Evolutionary conservation across 441 rosid species (phyloP).

Genomic region (Arabidopsis lyrata): DNA sequence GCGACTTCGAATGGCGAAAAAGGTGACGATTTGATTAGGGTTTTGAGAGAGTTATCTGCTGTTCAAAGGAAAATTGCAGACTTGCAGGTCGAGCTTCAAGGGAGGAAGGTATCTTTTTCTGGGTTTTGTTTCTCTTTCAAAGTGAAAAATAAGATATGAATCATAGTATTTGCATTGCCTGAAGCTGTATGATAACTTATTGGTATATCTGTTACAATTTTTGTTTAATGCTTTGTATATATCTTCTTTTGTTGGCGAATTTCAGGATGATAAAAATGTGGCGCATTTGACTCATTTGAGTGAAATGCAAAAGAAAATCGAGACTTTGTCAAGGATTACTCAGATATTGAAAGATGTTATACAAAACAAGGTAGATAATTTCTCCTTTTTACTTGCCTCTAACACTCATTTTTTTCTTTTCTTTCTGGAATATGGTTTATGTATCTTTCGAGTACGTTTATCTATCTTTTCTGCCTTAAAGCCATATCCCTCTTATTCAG

Average conservation of each 20-base stretch:
- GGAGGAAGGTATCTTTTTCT: conserved; percentile 73
- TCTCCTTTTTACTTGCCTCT: conserved; percentile 10
- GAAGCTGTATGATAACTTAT: not conserved
- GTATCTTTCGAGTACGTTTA: not conserved
- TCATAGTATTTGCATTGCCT: conserved; percentile 9
- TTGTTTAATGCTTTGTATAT: conserved; percentile 10
- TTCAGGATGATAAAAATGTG: conserved; percentile 93
- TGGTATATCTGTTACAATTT: not conserved
- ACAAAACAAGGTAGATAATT: conserved; percentile 82
- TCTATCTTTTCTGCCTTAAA: not conserved
- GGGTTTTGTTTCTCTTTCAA: conserved; percentile 7
- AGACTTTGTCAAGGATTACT: conserved; percentile 86
- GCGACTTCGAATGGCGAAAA: conserved; percentile 64
- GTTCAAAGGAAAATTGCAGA: conserved; percentile 94
- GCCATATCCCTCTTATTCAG: not conserved
- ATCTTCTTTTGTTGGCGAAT: not conserved
- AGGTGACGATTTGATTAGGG: conserved; percentile 82
- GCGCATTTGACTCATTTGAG: conserved; percentile 92
- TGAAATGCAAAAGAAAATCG: conserved; percentile 95
- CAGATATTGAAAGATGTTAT: conserved; percentile 91
- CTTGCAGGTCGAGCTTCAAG: conserved; percentile 96
- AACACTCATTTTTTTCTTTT: not conserved
- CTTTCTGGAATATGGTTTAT: not conserved
- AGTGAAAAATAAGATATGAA: not conserved
- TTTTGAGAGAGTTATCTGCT: conserved; percentile 77